These are phyloP conservation scores for Sporothrix pseudoabietina DNA, from an alignment of 2,329 filamentous ascomycete genomes.

Conservation along the genomic window DNA sequence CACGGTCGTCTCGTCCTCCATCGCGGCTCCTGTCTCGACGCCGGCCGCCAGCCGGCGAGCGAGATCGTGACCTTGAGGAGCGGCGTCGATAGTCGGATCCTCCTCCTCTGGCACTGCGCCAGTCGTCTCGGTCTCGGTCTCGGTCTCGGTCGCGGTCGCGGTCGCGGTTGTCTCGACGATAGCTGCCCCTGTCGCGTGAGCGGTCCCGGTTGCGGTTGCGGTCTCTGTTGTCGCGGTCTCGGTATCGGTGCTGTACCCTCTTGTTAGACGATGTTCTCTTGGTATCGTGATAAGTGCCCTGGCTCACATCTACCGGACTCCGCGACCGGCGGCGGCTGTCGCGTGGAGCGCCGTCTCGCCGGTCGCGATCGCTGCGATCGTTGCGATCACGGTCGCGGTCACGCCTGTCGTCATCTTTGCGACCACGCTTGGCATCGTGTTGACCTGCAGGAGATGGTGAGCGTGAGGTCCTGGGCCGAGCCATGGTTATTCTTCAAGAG, in stretches of 20 bases:
- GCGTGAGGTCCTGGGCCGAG: constrained; percentile 70
- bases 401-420: constrained; percentile 62
- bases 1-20: constrained; percentile 45
- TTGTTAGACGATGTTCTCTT: too few species aligned
- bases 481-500: constrained; percentile 47
- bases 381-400: constrained; percentile 46
- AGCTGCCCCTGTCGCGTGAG: constrained; percentile 70
- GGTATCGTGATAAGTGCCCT: too few species aligned
- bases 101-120: constrained; percentile 50
- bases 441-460: constrained; percentile 93
- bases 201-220: constrained; percentile 44
- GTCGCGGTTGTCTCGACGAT: constrained; percentile 51
- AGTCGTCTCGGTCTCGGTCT: constrained; percentile 51
- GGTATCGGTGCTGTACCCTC: constrained; percentile 56
- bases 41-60: constrained; percentile 54
- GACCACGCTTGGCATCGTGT: constrained; percentile 69
- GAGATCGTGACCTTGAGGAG: constrained; percentile 61
- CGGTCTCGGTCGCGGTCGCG: constrained; percentile 31
- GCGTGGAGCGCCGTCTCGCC: constrained; percentile 55
- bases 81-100: constrained; percentile 57
- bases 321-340: constrained; percentile 61
- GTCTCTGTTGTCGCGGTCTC: constrained; percentile 51
- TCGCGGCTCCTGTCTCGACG: constrained; percentile 67
- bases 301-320: constrained; percentile 62
- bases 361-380: constrained; percentile 51